Conservation (phyloP, 2,329 filamentous ascomycete species). For the Dactylella cylindrospora region DNA sequence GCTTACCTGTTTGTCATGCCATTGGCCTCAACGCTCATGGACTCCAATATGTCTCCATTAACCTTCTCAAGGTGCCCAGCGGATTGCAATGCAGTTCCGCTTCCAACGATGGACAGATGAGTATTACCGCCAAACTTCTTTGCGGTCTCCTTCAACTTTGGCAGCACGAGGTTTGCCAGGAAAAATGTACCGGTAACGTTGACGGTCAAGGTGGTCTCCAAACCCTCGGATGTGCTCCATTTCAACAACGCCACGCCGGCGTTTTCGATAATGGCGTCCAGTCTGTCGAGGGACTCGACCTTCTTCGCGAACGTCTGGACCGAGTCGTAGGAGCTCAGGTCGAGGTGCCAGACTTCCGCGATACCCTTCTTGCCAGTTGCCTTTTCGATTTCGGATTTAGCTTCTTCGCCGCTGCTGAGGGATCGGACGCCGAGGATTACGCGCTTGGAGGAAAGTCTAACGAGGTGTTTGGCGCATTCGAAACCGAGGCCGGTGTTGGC, state of each 20-base stretch:
- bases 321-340: conserved; percentile 55
- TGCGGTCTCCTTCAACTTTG: conserved; percentile 53
- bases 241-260: conserved; percentile 16
- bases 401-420: conserved; percentile 53
- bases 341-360: conserved; percentile 48
- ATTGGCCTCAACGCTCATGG: conserved; percentile 22
- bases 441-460: conserved; percentile 50
- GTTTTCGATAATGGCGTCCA: conserved; percentile 52
- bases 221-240: conserved; percentile 52
- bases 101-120: conserved; percentile 51
- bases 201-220: conserved; percentile 60
- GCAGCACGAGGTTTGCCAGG: conserved; percentile 59
- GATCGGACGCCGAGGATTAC: conserved; percentile 55
- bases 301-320: conserved; percentile 54
- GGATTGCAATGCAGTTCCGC: conserved; percentile 52
- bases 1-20: conserved; percentile 1
- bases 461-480: conserved; percentile 53
- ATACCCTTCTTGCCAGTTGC: conserved; percentile 47
- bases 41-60: conserved; percentile 26
- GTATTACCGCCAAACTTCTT: conserved; percentile 50
- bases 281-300: conserved; percentile 51
- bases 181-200: conserved; percentile 62
- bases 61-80: conserved; percentile 42
- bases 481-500: conserved; percentile 55
- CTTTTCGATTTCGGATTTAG: conserved; percentile 52